These are phyloP conservation scores for Candida easanensis DNA, from an alignment of 805 yeast genomes.

Conservation along the genomic window DNA sequence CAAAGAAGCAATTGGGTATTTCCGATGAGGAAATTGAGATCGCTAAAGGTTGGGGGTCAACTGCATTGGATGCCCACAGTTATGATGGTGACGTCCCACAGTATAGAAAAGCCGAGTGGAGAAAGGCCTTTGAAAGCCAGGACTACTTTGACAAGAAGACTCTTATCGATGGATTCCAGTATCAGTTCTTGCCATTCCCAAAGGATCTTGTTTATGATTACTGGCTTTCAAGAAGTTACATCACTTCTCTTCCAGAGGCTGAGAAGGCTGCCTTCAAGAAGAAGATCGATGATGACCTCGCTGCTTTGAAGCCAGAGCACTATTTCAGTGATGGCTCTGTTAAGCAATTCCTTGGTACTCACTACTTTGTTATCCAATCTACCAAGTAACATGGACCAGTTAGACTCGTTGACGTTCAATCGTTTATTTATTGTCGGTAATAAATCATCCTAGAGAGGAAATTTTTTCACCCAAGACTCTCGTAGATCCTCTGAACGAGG, in stretches of 20 bases:
- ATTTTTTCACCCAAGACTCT: slow-evolving; percentile 10
- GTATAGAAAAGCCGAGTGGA: slow-evolving; percentile 50
- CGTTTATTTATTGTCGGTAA: no score
- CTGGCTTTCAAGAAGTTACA: slow-evolving; percentile 55
- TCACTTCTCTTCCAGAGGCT: slow-evolving; percentile 41
- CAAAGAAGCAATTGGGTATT: slow-evolving; percentile 8
- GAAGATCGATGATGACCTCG: slow-evolving; percentile 27
- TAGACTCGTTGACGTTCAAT: no score
- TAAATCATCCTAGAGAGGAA: no score
- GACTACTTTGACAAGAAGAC: slow-evolving; percentile 33
- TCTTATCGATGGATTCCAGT: slow-evolving; percentile 32
- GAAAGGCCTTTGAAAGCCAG: slow-evolving; percentile 33
- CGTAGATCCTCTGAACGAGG: slow-evolving; percentile 17
- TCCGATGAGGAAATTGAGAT: slow-evolving; percentile 8
- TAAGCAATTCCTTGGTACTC: slow-evolving; percentile 24
- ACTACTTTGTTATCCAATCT: slow-evolving; percentile 19
- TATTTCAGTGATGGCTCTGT: slow-evolving; percentile 9
- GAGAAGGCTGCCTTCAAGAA: slow-evolving; percentile 34
- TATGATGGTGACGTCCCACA: slow-evolving; percentile 52
- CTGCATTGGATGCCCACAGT: slow-evolving; percentile 19
- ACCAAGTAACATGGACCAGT: slow-evolving; percentile 5
- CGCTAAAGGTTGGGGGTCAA: slow-evolving; percentile 15
- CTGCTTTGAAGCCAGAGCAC: slow-evolving; percentile 5
- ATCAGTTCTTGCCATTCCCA: slow-evolving; percentile 31
- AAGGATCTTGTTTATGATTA: slow-evolving; percentile 41